These are phyloP conservation scores for Blastomyces parvus DNA, from an alignment of 2,329 filamentous ascomycete genomes.

Conservation along the genomic window DNA sequence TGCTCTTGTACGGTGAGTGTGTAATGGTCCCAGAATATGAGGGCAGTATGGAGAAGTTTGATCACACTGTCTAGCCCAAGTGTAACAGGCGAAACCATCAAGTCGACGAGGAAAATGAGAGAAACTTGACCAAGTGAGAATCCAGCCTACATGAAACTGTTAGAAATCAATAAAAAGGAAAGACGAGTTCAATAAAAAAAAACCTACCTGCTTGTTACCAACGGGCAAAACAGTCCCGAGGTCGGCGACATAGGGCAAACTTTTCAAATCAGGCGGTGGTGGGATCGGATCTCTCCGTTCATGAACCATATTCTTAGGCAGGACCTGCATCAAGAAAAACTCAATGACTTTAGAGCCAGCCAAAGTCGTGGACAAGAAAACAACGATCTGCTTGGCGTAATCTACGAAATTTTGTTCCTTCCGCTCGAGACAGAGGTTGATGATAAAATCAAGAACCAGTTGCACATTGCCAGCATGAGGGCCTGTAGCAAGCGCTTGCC, in stretches of 20 bases:
- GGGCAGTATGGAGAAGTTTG: slow-evolving; percentile 77
- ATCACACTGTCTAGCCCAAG: slow-evolving; percentile 71
- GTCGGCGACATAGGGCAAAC: slow-evolving; percentile 83
- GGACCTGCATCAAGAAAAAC: slow-evolving; percentile 82
- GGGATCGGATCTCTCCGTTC: slow-evolving; percentile 65
- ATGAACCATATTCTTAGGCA: slow-evolving; percentile 92
- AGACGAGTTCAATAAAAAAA: background rate
- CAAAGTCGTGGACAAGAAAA: slow-evolving; percentile 79
- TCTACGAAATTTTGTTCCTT: slow-evolving; percentile 97
- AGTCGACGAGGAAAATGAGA: slow-evolving; percentile 83
- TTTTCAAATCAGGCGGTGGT: slow-evolving; percentile 56
- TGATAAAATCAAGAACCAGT: slow-evolving; percentile 91
- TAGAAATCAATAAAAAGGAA: slow-evolving; percentile 10
- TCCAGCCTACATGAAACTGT: slow-evolving; percentile 46
- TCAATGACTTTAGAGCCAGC: slow-evolving; percentile 88
- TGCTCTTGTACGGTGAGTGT: slow-evolving; percentile 92
- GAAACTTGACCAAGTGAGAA: slow-evolving; percentile 90
- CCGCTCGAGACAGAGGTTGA: slow-evolving; percentile 81
- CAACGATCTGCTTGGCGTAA: slow-evolving; percentile 95
- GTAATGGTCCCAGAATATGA: slow-evolving; percentile 96
- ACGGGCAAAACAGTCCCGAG: slow-evolving; percentile 67
- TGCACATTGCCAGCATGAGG: slow-evolving; percentile 91
- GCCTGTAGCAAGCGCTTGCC: slow-evolving; percentile 90
- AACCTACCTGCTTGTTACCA: slow-evolving; percentile 69
- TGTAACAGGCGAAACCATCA: slow-evolving; percentile 87